These are phyloP conservation scores for Arxiozyma bovina DNA, from an alignment of 1,139 yeast species.

Conservation along the genomic window DNA sequence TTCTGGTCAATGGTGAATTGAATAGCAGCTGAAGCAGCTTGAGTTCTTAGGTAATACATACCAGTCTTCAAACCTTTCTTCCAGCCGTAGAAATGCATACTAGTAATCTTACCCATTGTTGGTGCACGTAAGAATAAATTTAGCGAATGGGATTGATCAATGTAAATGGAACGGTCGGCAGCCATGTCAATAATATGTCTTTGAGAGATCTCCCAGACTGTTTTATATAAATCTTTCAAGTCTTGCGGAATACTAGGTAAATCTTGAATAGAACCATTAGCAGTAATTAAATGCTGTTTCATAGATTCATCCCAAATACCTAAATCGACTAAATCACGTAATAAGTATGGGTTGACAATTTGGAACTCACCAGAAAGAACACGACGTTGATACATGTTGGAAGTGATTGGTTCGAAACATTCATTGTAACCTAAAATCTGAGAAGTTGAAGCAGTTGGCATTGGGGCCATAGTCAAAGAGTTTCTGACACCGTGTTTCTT, in stretches of 20 bases:
- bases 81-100: constrained; percentile 98
- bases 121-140: constrained; percentile 75
- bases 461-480: constrained; percentile 79
- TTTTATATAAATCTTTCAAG: constrained; percentile 70
- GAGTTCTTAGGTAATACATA: constrained; percentile 92
- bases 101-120: constrained; percentile 81
- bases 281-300: constrained; percentile 68
- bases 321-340: constrained; percentile 71
- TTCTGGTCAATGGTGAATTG: constrained; percentile 57
- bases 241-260: constrained; percentile 63
- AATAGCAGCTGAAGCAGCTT: constrained; percentile 86
- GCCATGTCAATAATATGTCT: constrained; percentile 84
- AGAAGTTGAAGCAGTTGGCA: constrained; percentile 96
- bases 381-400: constrained; percentile 77
- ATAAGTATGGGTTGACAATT: constrained; percentile 72
- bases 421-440: constrained; percentile 83
- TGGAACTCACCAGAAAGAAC: constrained; percentile 85
- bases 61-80: constrained; percentile 95
- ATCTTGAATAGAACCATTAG: constrained; percentile 78
- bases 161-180: constrained; percentile 84
- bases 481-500: constrained; percentile 61
- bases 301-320: constrained; percentile 73
- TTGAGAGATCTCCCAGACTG: constrained; percentile 96
- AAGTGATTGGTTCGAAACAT: constrained; percentile 86
- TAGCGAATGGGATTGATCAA: constrained; percentile 89